Evolutionary conservation across 2,329 filamentous ascomycete species (phyloP).

Genomic region (Pseudogymnoascus sp.): DNA sequence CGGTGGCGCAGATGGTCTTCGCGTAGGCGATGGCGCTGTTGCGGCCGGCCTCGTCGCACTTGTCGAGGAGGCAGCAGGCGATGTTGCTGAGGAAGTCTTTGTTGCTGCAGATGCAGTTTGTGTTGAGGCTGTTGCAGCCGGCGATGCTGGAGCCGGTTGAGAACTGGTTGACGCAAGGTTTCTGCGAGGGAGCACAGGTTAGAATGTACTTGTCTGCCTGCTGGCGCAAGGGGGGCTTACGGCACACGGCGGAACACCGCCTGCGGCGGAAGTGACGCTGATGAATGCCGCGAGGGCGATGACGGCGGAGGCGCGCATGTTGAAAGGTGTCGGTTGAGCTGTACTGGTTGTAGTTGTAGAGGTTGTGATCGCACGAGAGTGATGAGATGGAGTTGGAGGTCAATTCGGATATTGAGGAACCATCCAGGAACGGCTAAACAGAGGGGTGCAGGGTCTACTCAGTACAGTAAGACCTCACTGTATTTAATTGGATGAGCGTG

Average conservation of each 20-base stretch:
- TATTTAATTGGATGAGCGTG: not conserved
- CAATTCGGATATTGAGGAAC: not conserved
- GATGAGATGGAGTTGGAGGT: slow-evolving; percentile 4
- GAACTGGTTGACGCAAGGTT: slow-evolving; percentile 27
- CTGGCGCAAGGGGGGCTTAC: slow-evolving; percentile 34
- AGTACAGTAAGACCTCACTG: not conserved
- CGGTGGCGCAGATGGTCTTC: slow-evolving; percentile 27
- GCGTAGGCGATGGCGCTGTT: slow-evolving; percentile 26
- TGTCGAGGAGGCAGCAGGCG: slow-evolving; percentile 38
- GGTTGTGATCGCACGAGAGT: slow-evolving; percentile 10
- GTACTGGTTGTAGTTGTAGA: slow-evolving; percentile 10
- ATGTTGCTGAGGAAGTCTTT: slow-evolving; percentile 38
- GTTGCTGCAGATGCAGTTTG: slow-evolving; percentile 40
- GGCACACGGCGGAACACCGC: slow-evolving; percentile 42
- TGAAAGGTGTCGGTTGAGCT: not conserved
- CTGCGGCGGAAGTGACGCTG: slow-evolving; percentile 22
- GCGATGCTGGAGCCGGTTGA: slow-evolving; percentile 32
- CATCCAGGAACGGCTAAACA: slow-evolving; percentile 7
- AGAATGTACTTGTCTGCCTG: not conserved
- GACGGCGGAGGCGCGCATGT: slow-evolving; percentile 21
- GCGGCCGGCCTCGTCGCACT: slow-evolving; percentile 36
- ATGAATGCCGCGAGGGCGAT: slow-evolving; percentile 45
- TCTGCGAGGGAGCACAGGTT: slow-evolving; percentile 17
- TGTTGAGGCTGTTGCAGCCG: slow-evolving; percentile 33
- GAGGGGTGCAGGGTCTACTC: not conserved